Evolutionary conservation across 208 protist species (phyloP).

Genomic region (Crithidia fasciculata): DNA sequence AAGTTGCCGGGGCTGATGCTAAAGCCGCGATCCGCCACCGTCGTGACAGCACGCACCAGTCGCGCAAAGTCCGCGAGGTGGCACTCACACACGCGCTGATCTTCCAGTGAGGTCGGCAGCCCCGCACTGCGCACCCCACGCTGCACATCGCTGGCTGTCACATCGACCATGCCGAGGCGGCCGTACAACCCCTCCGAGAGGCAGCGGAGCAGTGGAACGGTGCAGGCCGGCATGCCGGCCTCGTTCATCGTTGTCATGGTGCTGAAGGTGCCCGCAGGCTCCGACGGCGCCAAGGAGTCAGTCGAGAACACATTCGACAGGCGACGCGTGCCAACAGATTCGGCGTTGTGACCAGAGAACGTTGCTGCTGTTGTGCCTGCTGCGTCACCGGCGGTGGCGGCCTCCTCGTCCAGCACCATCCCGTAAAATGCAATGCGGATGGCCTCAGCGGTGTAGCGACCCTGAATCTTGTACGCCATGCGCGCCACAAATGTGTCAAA

Average conservation of each 20-base stretch:
- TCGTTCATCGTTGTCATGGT: conserved; percentile 7
- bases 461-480: conserved; percentile 77
- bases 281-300: conserved; percentile 24
- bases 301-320: conserved; percentile 20
- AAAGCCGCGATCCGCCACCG: conserved; percentile 25
- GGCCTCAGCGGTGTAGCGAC: conserved; percentile 67
- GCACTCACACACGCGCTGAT: conserved; percentile 32
- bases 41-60: conserved; percentile 33
- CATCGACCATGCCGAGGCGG: conserved; percentile 55
- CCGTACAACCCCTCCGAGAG: conserved; percentile 57
- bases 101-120: conserved; percentile 30
- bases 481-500: conserved; percentile 81
- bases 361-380: not conserved
- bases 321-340: not conserved
- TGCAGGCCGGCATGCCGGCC: conserved; percentile 21
- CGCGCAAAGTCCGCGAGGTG: conserved; percentile 38
- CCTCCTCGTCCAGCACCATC: conserved; percentile 47
- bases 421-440: conserved; percentile 67
- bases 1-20: conserved; percentile 21
- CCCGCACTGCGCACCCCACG: conserved; percentile 41
- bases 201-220: conserved; percentile 48
- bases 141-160: conserved; percentile 38
- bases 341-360: not conserved
- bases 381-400: conserved; percentile 11
- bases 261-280: conserved; percentile 19